Evolutionary conservation across 1,139 yeast genomes (phyloP), one percentile per base, ranked within the genome.

Genomic region (Hansenula sp.): DNA sequence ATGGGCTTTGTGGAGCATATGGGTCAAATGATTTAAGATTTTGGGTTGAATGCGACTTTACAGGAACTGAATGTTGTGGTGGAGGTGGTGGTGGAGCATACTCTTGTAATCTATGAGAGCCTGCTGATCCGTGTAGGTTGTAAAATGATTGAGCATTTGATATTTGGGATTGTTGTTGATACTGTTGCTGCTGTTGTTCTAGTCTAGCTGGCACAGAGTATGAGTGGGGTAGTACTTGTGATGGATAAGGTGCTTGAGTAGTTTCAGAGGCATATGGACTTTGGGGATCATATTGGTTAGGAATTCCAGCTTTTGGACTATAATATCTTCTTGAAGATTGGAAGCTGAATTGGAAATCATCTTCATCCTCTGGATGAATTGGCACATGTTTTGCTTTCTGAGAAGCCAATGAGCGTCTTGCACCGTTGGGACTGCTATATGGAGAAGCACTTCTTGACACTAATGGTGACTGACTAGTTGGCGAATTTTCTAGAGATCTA

Each of bases 261-360:
- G 16, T 10, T 32, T 35, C 40, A 24, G 9, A 41, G 21, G 12
- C 45, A 30, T 48, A 48, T 4, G 52, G 52, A 29, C 46, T 38
- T 25, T 43, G 41, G 8, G 49, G 51, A 13, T 42, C 31, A 24
- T 31, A 32, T 4, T 28, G 18, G 10, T 42, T 19, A 24, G 33
- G 16, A 0, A 9, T 27, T n/a, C 46, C 46, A 4, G 36, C 32
- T 3, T 28, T 8, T 11, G 31, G 21, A 18, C 19, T 36, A 42
- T 57, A 57, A 45, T 51, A 50, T 18, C 42, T 46, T 28, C 44
- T 41, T 1, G 60, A 55, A 0, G 58, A 53, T 31, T 52, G 58
- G 38, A 56, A 57, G 36, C 59, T 55, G 50, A 57, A 57, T 32
- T 49, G 47, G 41, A 57, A 24, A 11, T 55, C 59, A 13, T 55